phyloP scores from a whole-genome alignment of 1,284 basidiomycete genomes.

The Puccinia horiana region DNA sequence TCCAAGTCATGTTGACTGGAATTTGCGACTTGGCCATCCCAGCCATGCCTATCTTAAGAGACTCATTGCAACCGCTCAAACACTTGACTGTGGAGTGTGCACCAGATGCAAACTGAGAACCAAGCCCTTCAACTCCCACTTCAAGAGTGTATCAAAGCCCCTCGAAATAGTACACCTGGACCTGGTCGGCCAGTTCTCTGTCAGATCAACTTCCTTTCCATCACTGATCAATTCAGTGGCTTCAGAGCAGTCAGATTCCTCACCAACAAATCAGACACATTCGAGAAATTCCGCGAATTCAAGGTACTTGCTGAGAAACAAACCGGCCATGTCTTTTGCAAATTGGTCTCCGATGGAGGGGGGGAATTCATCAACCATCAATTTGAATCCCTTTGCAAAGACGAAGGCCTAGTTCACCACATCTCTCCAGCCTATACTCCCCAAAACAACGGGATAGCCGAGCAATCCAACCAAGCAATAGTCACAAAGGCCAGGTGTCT shows the following conservation, averaged over 20 bases:
- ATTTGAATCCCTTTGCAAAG: no score
- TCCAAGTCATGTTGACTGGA: not conserved
- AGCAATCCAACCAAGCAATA: slow-evolving; percentile 10
- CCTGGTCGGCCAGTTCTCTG: not conserved
- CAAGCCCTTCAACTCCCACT: not conserved
- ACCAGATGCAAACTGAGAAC: not conserved
- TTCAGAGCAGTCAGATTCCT: slow-evolving; percentile 9
- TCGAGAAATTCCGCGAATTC: not conserved
- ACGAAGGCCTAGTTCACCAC: slow-evolving; percentile 1
- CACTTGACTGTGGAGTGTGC: not conserved
- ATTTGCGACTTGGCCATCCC: not conserved
- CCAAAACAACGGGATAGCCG: no score
- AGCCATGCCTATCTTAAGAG: not conserved
- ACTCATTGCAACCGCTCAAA: not conserved
- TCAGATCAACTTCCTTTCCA: not conserved
- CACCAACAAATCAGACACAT: not conserved
- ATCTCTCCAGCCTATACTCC: no score
- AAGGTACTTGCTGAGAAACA: not conserved
- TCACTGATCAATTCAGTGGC: not conserved
- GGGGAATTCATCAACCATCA: no score
- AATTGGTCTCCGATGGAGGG: not conserved
- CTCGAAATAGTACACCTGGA: slow-evolving; percentile 1
- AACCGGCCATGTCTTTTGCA: not conserved
- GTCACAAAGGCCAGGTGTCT: slow-evolving; percentile 14
- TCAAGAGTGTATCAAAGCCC: no score